phyloP scores from a whole-genome alignment of 345 rosid species.

The Eucalyptus urophylla region DNA sequence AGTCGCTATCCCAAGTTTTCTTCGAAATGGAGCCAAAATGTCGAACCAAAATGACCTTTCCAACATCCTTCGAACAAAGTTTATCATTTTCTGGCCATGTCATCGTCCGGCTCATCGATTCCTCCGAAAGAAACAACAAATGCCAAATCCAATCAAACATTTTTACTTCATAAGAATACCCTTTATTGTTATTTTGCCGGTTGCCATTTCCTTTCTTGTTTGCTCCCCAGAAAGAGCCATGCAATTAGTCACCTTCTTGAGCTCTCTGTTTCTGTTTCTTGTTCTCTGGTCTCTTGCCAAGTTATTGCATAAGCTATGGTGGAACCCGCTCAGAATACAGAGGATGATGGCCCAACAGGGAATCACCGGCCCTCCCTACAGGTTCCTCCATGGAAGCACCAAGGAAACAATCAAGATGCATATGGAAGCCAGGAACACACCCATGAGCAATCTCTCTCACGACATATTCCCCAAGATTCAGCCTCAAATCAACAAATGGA shows the following conservation, averaged over 20 bases:
- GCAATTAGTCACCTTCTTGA: neutral
- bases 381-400: neutral
- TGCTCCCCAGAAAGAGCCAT: neutral
- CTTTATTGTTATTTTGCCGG: neutral
- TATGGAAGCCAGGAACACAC: neutral
- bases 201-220: neutral
- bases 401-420: neutral
- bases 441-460: neutral
- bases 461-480: neutral
- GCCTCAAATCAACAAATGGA: neutral
- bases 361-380: neutral
- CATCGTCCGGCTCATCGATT: neutral
- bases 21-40: neutral
- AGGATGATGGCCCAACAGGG: conserved; percentile 1
- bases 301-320: neutral
- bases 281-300: neutral
- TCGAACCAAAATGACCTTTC: neutral
- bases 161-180: neutral
- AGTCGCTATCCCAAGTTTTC: neutral
- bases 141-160: neutral
- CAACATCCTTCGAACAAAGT: neutral
- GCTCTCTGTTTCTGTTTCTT: neutral
- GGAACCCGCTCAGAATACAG: neutral
- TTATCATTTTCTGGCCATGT: neutral
- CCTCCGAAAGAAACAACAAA: neutral